Conservation (phyloP, 768 basidiomycete species). For the Tephrocybe rancida region DNA sequence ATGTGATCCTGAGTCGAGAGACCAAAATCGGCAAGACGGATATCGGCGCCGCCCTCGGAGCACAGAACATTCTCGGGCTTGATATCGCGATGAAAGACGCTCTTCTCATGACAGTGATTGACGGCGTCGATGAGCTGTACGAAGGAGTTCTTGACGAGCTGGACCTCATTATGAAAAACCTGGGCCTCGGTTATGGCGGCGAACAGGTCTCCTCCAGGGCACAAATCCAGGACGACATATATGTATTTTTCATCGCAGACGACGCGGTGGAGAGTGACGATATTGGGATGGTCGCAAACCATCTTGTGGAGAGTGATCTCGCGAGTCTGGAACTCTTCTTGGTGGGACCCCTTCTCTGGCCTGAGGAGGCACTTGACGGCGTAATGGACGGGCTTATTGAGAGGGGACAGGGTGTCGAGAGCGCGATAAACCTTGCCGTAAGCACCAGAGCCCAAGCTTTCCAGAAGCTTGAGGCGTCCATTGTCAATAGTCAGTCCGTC, state of each 20-base stretch:
- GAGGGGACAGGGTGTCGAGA: conserved; percentile 46
- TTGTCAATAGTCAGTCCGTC: conserved; percentile 53
- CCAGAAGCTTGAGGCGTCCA: conserved; percentile 61
- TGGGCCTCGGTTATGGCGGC: conserved; percentile 61
- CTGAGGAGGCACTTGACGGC: conserved; percentile 80
- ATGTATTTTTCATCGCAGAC: conserved; percentile 62
- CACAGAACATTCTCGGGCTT: conserved; percentile 85
- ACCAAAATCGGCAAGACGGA: conserved; percentile 81
- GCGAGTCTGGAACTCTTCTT: conserved; percentile 61
- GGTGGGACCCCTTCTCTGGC: conserved; percentile 52
- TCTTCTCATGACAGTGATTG: conserved; percentile 67
- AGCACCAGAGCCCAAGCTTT: conserved; percentile 71
- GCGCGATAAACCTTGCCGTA: conserved; percentile 82
- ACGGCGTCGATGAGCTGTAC: conserved; percentile 83
- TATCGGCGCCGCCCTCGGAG: conserved; percentile 47
- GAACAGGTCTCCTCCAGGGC: conserved; percentile 68
- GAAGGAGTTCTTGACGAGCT: conserved; percentile 67
- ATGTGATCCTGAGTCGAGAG: conserved; percentile 52
- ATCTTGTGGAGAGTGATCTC: conserved; percentile 65
- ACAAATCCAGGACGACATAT: conserved; percentile 68
- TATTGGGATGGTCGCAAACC: conserved; percentile 57
- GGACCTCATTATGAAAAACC: conserved; percentile 58
- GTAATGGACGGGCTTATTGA: conserved; percentile 43
- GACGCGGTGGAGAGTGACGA: conserved; percentile 70
- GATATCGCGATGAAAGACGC: conserved; percentile 84